phyloP scores from a whole-genome alignment of 768 basidiomycete genomes.

The Podaxis sp. region DNA sequence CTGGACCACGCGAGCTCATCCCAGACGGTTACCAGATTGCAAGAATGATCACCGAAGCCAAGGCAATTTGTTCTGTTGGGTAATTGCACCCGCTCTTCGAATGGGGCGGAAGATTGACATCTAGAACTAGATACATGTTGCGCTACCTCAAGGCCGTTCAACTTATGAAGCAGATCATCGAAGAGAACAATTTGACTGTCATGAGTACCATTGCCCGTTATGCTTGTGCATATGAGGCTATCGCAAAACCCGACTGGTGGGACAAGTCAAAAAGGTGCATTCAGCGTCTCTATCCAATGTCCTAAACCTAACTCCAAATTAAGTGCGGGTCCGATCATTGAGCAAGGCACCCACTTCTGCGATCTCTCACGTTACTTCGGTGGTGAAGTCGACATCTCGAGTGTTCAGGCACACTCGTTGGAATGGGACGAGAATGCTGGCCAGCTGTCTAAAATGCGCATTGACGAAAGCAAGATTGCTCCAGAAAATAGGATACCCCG shows the following conservation, averaged over 20 bases:
- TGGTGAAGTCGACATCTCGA: constrained; percentile 86
- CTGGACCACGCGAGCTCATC: constrained; percentile 70
- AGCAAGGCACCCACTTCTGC: constrained; percentile 96
- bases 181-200: constrained; percentile 91
- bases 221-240: constrained; percentile 81
- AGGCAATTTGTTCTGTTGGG: constrained; percentile 88
- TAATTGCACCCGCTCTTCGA: constrained; percentile 33
- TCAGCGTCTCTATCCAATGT: not conserved
- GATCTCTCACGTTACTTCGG: constrained; percentile 97
- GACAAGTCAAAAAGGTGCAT: constrained; percentile 79
- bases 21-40: constrained; percentile 71
- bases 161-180: constrained; percentile 94
- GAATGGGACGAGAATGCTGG: constrained; percentile 94
- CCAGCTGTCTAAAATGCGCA: constrained; percentile 69
- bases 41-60: constrained; percentile 64
- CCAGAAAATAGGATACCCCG: constrained; percentile 92
- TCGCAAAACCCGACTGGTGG: constrained; percentile 90
- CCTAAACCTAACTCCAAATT: constrained; percentile 13
- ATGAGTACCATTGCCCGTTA: constrained; percentile 97
- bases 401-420: constrained; percentile 81
- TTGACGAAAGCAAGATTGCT: constrained; percentile 84
- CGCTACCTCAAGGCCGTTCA: constrained; percentile 92
- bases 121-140: constrained; percentile 74
- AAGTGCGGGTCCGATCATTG: constrained; percentile 81
- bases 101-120: constrained; percentile 6